These are phyloP conservation scores for Aspergillus affinis DNA, from an alignment of 495 filamentous ascomycete species.

Conservation along the genomic window DNA sequence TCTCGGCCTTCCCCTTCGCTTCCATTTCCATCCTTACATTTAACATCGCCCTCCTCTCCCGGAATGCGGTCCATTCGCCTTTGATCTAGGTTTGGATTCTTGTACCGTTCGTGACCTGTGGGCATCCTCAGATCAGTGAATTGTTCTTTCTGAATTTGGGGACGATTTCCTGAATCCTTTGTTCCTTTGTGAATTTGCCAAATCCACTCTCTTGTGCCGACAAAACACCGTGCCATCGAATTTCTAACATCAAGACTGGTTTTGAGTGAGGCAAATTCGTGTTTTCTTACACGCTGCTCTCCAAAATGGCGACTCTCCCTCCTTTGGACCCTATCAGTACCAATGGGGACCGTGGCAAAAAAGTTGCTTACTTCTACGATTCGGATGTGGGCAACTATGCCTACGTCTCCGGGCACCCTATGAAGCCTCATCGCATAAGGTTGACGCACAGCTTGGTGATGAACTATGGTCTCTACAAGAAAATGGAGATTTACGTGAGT, in stretches of 20 bases:
- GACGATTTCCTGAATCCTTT: not conserved
- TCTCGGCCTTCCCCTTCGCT: constrained; percentile 23
- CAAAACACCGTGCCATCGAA: constrained; percentile 21
- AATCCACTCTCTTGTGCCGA: constrained; percentile 11
- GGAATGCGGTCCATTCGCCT: constrained; percentile 15
- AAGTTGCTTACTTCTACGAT: constrained; percentile 96
- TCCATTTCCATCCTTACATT: constrained; percentile 14
- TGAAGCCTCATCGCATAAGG: constrained; percentile 98
- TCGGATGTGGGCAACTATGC: constrained; percentile 97
- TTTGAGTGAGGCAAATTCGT: constrained; percentile 4
- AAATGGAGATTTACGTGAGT: constrained; percentile 98
- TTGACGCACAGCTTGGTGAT: constrained; percentile 97
- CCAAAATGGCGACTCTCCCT: constrained; percentile 46
- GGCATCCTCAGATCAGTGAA: not conserved
- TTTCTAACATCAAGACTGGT: not conserved
- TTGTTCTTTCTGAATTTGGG: no score
- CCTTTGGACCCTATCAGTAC: constrained; percentile 51
- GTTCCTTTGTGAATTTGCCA: not conserved
- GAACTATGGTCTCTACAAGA: constrained; percentile 98
- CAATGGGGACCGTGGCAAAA: constrained; percentile 62
- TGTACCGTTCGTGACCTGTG: not conserved
- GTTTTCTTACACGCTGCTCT: constrained; percentile 8
- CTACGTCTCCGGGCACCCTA: constrained; percentile 96
- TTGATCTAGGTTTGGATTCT: constrained; percentile 5
- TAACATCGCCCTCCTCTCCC: constrained; percentile 12